Conservation (phyloP, 2,329 filamentous ascomycete genomes). For the Aspergillus ochraceoroseus region DNA sequence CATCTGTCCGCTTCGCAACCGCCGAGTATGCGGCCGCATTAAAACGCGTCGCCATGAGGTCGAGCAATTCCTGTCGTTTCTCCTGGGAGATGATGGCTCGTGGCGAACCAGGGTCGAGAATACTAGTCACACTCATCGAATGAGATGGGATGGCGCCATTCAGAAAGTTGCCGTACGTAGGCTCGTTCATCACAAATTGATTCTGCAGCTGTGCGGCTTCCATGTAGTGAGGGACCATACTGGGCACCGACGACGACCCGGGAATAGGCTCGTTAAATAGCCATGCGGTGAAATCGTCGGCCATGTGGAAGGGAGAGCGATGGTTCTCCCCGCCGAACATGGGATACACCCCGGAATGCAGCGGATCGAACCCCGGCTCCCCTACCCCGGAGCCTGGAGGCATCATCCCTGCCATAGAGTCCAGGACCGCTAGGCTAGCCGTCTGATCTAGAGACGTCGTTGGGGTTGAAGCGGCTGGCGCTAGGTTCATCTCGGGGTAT, state of each 20-base stretch:
- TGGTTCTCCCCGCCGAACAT: conserved; percentile 84
- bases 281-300: conserved; percentile 81
- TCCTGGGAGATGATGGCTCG: conserved; percentile 80
- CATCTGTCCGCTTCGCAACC: conserved; percentile 68
- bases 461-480: conserved; percentile 21
- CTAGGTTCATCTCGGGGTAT: conserved; percentile 22
- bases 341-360: conserved; percentile 57
- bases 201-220: conserved; percentile 46
- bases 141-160: conserved; percentile 57
- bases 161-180: conserved; percentile 47
- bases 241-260: conserved; percentile 47
- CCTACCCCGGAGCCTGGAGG: conserved; percentile 22
- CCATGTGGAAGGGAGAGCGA: conserved; percentile 81
- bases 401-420: conserved; percentile 26
- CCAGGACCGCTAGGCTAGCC: conserved; percentile 24
- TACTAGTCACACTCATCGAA: conserved; percentile 83
- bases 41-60: conserved; percentile 75
- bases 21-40: conserved; percentile 73
- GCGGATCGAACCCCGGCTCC: conserved; percentile 35
- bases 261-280: conserved; percentile 67
- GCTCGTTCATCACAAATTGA: conserved; percentile 50
- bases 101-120: conserved; percentile 73
- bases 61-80: conserved; percentile 76
- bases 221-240: conserved; percentile 41
- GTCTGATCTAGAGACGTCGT: conserved; percentile 26